phyloP scores from a whole-genome alignment of 2,329 filamentous ascomycete species.

The Rhinocladiella similis region DNA sequence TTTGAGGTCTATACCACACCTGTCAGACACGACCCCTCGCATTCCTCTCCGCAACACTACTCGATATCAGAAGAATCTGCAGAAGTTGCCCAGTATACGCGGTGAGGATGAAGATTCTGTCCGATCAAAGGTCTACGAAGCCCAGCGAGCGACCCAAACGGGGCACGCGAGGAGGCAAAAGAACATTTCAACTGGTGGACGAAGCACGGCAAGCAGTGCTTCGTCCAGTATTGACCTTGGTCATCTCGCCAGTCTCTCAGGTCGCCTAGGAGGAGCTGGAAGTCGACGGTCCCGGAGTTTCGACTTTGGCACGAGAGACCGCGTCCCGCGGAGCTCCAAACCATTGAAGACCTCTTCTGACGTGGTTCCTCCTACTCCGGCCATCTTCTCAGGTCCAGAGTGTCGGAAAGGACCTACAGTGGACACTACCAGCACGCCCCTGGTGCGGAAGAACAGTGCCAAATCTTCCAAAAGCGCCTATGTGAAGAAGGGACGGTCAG shows the following conservation, averaged over 20 bases:
- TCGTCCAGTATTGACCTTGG: slow-evolving; percentile 76
- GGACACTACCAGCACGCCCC: slow-evolving; percentile 31
- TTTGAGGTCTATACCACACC: slow-evolving; percentile 38
- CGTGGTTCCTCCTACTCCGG: slow-evolving; percentile 83
- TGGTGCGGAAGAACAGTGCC: slow-evolving; percentile 44
- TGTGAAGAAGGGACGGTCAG: slow-evolving; percentile 38
- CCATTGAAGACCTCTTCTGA: slow-evolving; percentile 33
- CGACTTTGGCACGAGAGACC: slow-evolving; percentile 42
- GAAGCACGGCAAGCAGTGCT: slow-evolving; percentile 72
- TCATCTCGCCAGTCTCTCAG: slow-evolving; percentile 37
- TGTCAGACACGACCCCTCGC: slow-evolving; percentile 29
- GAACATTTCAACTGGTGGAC: slow-evolving; percentile 47
- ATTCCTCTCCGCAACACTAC: slow-evolving; percentile 31
- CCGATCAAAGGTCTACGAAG: slow-evolving; percentile 39
- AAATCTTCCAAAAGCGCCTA: slow-evolving; percentile 43
- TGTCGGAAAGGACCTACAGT: slow-evolving; percentile 44
- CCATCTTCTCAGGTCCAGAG: slow-evolving; percentile 76
- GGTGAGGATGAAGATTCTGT: slow-evolving; percentile 40
- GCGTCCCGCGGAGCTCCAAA: slow-evolving; percentile 14
- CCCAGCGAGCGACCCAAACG: slow-evolving; percentile 33
- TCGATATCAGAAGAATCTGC: slow-evolving; percentile 38
- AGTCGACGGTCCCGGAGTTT: slow-evolving; percentile 47
- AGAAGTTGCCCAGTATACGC: slow-evolving; percentile 64
- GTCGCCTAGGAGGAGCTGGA: slow-evolving; percentile 23
- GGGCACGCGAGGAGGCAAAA: slow-evolving; percentile 37